Base-by-base conservation (phyloP, 129 eudicot species). In the Apium graveolens region DNA sequence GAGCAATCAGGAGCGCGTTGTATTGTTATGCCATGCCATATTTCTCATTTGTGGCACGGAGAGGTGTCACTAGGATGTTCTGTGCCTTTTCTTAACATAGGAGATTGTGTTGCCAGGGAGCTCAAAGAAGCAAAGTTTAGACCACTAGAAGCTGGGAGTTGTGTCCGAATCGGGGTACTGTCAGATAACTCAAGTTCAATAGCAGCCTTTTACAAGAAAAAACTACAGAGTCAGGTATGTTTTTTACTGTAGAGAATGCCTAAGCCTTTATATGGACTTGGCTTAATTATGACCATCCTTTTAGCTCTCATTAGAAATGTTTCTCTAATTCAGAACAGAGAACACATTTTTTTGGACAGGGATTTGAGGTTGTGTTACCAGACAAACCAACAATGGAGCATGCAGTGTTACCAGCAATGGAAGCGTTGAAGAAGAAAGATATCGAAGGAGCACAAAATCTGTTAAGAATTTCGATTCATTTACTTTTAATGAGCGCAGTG, bases 11-110 rank as follows among this genome's bases (percentile, higher is more conserved):
- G 87, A 38, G 87, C 76, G 37, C 55, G 75, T 18, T 84, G 85
- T 45, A 55, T 84, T 27, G 87, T 84, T 27, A 84, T 84, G 85
- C 87, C 87, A 31, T 81, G 87, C 76, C 82, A 81, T 68, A 29
- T 81, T 17, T 81, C 79, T 18, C 87, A 84, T 49, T 38, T 73
- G 17, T 84, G 87, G 87, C 73, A 80, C 31, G 32, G n/a, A 65
- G 85, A 84, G 70, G 57, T 84, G 16, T 77, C 82, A 4, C 44
- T 72, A 14, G 87, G 80, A 34, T 84, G 85, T 51, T 63, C 80
- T 38, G 80, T 84, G 3, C 82, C 87, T n/a, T 73, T 84, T 55
- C 82, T 84, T 48, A 39, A 81, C 74, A 70, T 73, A 27, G 87
- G 51, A 29, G 87, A 84, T 44, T 84, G 85, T 55, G 87, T 84